Base-by-base conservation (phyloP, 2,329 filamentous ascomycete species). In the Corynespora cassiicola region DNA sequence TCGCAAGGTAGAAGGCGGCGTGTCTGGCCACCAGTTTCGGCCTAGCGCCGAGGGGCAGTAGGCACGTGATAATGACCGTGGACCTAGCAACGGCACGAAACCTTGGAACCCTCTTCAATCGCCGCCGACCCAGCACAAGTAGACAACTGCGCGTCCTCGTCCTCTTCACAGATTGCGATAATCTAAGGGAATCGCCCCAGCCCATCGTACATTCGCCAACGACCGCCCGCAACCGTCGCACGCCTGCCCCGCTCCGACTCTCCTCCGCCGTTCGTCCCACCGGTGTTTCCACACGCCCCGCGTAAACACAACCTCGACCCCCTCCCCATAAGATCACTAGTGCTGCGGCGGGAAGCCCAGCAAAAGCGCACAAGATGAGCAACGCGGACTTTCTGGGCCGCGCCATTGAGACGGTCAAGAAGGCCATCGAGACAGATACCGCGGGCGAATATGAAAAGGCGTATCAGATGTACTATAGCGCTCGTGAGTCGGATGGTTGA, bases 381-480 rank as follows among this genome's bases (percentile, higher is more conserved):
- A 90, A 91, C 68, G 95, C 90, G 70, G 94, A 99, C 75, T 99
- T 97, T 69, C 84, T 96, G 63, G 91, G 91, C 64, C 90, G 92
- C 61, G 94, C 94, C 61, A 97, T 97, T 76, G 90, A 95, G 65
- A 86, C 88, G 71, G 92, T 99, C 63, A 95, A 96, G 74, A 95
- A 95, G 73, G 94, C 94, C 56, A 97, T 99, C 75, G 91, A 96
- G 69, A 85, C 88, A 59, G 94, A 99, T 76, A 95, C 92, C 54
- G 87, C 88, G 29, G 91, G 90, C 67, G 90, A 97, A 68, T 99
- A 99, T 74, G 90, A 96, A 62, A 92, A 95, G 71, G 94, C 94
- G 39, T 97, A 97, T 70, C 88, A 96, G 66, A 80, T 87, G 49
- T 99, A 99, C 81, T 96, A 96, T 77, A 86, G 90, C 56, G 86